A percentile compares a stretch with the other conserved stretches of the same genome.
phyloP scores from a whole-genome alignment of 352 stramenopile genomes.

The Thraustotheca clavata region DNA sequence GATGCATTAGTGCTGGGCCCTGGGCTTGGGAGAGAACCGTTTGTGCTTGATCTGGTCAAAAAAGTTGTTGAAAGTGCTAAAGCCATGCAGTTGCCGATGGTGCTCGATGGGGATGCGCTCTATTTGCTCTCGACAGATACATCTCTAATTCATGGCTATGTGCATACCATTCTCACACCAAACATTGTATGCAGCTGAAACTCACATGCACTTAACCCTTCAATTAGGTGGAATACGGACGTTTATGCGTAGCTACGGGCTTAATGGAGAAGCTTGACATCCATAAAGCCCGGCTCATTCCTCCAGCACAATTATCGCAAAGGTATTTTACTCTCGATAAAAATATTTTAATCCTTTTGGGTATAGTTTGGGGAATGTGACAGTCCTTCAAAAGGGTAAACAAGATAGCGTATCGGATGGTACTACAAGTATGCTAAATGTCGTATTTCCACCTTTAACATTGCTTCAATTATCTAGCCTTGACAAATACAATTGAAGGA shows the following conservation, averaged over 20 bases:
- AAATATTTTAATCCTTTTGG: neutral
- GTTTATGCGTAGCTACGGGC: constrained; percentile 44
- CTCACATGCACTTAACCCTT: neutral
- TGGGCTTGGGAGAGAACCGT: constrained; percentile 85
- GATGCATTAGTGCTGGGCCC: constrained; percentile 87
- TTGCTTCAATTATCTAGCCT: constrained; percentile 25
- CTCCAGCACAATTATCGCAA: constrained; percentile 17
- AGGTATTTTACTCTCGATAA: neutral
- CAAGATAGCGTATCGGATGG: constrained; percentile 79
- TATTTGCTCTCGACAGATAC: constrained; percentile 81
- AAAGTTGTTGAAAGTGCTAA: constrained; percentile 65
- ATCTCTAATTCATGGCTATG: constrained; percentile 50
- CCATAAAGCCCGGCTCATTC: constrained; percentile 38
- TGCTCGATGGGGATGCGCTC: constrained; percentile 94
- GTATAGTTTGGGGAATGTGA: constrained; percentile 59
- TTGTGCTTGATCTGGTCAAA: constrained; percentile 73
- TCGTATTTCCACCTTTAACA: neutral
- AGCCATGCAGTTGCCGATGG: constrained; percentile 63
- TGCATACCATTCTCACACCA: constrained; percentile 88
- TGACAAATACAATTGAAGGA: constrained; percentile 56
- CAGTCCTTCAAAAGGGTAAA: constrained; percentile 78
- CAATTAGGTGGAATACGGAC: constrained; percentile 77
- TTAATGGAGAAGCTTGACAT: constrained; percentile 42
- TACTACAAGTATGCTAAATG: constrained; percentile 30
- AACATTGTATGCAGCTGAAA: constrained; percentile 60